phyloP scores from a whole-genome alignment of 768 basidiomycete genomes.

The Pleurotus pulmonarius region DNA sequence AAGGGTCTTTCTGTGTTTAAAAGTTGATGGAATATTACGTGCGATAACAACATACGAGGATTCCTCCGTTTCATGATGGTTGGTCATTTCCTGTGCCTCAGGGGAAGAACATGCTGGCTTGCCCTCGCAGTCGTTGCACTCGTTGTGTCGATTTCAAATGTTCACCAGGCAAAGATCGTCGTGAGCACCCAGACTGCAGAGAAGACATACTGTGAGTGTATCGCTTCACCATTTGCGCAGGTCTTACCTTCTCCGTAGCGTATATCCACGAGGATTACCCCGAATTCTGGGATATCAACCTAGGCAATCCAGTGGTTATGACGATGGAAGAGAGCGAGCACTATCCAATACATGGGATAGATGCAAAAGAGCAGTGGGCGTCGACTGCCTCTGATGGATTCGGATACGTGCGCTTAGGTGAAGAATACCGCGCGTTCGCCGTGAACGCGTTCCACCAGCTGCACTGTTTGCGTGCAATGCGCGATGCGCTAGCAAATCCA shows the following conservation, averaged over 20 bases:
- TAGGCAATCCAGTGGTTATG: constrained; percentile 14
- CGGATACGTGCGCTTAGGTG: constrained; percentile 26
- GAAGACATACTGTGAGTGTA: not conserved
- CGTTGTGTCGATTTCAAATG: not conserved
- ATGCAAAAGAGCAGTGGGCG: constrained; percentile 23
- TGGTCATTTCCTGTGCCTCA: too few relatives aligned
- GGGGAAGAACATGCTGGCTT: not conserved
- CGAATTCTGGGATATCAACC: constrained; percentile 17
- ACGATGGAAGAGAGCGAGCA: constrained; percentile 25
- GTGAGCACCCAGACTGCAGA: not conserved
- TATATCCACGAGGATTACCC: constrained; percentile 27
- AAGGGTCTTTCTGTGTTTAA: too few relatives aligned
- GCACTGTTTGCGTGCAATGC: constrained; percentile 26
- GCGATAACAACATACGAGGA: too few relatives aligned
- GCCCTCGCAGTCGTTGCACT: not conserved
- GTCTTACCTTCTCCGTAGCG: constrained; percentile 13
- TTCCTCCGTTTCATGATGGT: too few relatives aligned
- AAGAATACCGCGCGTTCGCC: constrained; percentile 23
- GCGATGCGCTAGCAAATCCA: constrained; percentile 7
- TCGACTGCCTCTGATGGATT: constrained; percentile 21
- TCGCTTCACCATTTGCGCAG: not conserved
- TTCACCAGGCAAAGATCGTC: not conserved
- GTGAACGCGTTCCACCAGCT: constrained; percentile 29
- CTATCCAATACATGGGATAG: constrained; percentile 19
- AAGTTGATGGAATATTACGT: too few relatives aligned